phyloP scores from a whole-genome alignment of 2,329 filamentous ascomycete species.

The Cladosporium sp. region DNA sequence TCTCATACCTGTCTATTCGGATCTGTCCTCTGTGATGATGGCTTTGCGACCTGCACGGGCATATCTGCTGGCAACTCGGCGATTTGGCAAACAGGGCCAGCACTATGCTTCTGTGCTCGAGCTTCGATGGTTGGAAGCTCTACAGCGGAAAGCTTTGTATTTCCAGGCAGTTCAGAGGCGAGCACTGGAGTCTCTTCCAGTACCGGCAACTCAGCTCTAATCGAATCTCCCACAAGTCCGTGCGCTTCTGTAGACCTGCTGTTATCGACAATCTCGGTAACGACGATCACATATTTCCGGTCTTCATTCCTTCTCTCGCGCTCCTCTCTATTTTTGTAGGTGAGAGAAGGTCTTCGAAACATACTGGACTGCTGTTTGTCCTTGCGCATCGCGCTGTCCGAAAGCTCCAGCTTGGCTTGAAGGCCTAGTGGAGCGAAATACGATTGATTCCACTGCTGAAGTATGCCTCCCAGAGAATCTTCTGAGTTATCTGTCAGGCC shows the following conservation, averaged over 20 bases:
- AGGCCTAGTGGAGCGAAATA: constrained; percentile 24
- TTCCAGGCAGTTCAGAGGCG: neutral
- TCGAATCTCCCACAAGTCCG: neutral
- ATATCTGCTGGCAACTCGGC: constrained; percentile 13
- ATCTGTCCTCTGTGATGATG: neutral
- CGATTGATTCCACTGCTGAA: constrained; percentile 23
- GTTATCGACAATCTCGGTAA: constrained; percentile 18
- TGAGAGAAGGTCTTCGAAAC: constrained; percentile 14
- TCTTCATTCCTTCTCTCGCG: constrained; percentile 20
- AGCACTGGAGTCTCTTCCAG: neutral
- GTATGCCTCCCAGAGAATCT: constrained; percentile 18
- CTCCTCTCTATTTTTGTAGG: constrained; percentile 17
- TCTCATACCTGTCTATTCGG: neutral
- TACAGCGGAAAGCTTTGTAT: neutral
- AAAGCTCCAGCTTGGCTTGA: constrained; percentile 19
- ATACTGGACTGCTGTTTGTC: constrained; percentile 15
- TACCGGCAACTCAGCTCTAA: neutral
- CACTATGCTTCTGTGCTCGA: neutral
- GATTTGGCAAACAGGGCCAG: constrained; percentile 10
- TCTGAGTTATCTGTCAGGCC: constrained; percentile 17
- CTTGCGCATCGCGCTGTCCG: constrained; percentile 17
- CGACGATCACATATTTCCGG: constrained; percentile 22
- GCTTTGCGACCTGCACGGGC: neutral
- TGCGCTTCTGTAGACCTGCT: neutral
- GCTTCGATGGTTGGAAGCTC: neutral